Conservation (phyloP, 352 stramenopile species). For the Phytophthora pluvialis region DNA sequence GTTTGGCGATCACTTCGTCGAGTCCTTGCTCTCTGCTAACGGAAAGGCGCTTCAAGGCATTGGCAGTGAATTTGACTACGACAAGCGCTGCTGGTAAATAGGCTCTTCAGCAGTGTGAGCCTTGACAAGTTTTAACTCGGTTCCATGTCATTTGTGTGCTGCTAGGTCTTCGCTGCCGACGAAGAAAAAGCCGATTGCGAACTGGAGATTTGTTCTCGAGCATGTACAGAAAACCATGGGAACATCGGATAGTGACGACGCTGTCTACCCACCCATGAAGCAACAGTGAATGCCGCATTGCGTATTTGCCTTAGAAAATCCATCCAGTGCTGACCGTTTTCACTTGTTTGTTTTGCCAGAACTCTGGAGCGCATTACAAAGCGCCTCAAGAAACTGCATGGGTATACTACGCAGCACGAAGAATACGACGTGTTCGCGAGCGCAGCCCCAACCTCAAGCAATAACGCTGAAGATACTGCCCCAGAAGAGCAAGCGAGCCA, state of each 20-base stretch:
- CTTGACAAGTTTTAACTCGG: conserved; percentile 4
- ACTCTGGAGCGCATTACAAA: conserved; percentile 69
- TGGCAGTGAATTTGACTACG: conserved; percentile 31
- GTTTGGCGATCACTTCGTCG: conserved; percentile 54
- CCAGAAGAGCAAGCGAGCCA: conserved; percentile 11
- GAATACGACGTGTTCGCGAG: conserved; percentile 52
- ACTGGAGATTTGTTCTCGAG: conserved; percentile 76
- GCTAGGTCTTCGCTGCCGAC: conserved; percentile 60
- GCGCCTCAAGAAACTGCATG: conserved; percentile 60
- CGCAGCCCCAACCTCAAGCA: not conserved
- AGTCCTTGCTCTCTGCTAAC: conserved; percentile 54
- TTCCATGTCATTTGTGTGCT: conserved; percentile 4
- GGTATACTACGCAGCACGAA: conserved; percentile 53
- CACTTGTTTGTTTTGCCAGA: conserved; percentile 32
- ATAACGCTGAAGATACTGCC: not conserved
- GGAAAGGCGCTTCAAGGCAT: conserved; percentile 53
- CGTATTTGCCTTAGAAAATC: not conserved
- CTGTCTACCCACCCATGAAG: conserved; percentile 43
- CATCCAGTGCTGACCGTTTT: conserved; percentile 10
- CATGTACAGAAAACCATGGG: conserved; percentile 41
- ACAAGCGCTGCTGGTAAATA: conserved; percentile 55
- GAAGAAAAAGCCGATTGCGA: conserved; percentile 67
- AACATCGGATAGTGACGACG: conserved; percentile 10
- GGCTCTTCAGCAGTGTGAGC: not conserved
- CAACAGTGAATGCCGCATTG: conserved; percentile 35